Percentiles rank a stretch among this genome's conserved stretches.
Conservation (phyloP, 768 basidiomycete genomes). For the Xerocomus potaroensis region DNA sequence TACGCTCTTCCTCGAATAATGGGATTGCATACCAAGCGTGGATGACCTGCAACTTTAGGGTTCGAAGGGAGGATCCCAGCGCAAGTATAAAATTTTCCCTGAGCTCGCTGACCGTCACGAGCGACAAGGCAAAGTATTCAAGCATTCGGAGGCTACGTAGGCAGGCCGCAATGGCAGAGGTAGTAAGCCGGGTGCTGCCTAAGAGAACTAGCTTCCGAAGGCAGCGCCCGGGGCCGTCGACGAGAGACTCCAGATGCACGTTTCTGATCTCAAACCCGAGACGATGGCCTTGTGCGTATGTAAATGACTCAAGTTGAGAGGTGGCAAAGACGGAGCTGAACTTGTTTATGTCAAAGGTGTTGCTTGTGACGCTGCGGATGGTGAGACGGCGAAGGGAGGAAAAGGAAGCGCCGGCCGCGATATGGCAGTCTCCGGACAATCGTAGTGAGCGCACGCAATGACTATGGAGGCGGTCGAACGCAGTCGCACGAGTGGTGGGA, state of each 20-base stretch:
- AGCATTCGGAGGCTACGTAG: slow-evolving; percentile 25
- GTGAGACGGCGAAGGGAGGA: slow-evolving; percentile 26
- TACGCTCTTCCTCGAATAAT: slow-evolving; percentile 29
- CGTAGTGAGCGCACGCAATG: slow-evolving; percentile 27
- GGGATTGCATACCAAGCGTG: slow-evolving; percentile 33
- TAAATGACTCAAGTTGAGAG: slow-evolving; percentile 33
- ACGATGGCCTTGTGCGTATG: slow-evolving; percentile 31
- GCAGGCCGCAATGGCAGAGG: slow-evolving; percentile 26
- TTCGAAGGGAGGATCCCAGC: slow-evolving; percentile 26
- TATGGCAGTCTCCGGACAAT: slow-evolving; percentile 32
- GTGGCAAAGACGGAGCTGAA: slow-evolving; percentile 26
- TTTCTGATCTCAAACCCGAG: slow-evolving; percentile 37
- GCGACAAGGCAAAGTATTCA: slow-evolving; percentile 35
- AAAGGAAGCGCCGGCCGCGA: slow-evolving; percentile 11
- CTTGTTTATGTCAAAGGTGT: slow-evolving; percentile 31
- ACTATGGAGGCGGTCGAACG: slow-evolving; percentile 29
- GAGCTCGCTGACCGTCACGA: slow-evolving; percentile 34
- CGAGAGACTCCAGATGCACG: slow-evolving; percentile 30
- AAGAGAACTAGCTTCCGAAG: slow-evolving; percentile 36
- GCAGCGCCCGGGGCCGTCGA: slow-evolving; percentile 9
- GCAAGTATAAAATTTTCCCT: slow-evolving; percentile 29
- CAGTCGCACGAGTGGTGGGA: slow-evolving; percentile 25
- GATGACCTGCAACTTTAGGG: slow-evolving; percentile 35
- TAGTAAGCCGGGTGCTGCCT: slow-evolving; percentile 32
- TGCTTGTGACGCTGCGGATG: slow-evolving; percentile 32